phyloP scores from a whole-genome alignment of 495 filamentous ascomycete species.

The Bombardia bombarda region DNA sequence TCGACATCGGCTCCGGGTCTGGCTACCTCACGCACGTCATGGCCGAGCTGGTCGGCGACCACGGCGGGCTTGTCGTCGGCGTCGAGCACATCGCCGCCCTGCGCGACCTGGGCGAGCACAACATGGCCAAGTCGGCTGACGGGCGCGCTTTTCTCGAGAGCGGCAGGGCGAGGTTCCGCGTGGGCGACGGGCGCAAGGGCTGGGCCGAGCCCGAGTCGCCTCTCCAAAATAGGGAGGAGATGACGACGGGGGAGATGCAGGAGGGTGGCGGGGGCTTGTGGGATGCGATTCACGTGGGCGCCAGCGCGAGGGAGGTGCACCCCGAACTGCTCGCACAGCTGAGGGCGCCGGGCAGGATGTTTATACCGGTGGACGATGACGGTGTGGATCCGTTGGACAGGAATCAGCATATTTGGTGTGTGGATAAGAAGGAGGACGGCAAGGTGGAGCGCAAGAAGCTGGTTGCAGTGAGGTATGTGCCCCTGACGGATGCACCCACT shows the following conservation, averaged over 20 bases:
- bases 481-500: conserved; percentile 75
- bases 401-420: conserved; percentile 76
- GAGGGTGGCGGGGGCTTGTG: conserved; percentile 33
- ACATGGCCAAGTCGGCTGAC: conserved; percentile 65
- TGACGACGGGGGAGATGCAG: conserved; percentile 20
- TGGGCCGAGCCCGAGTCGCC: conserved; percentile 44
- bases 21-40: conserved; percentile 90
- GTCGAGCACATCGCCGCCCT: conserved; percentile 83
- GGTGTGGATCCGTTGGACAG: conserved; percentile 21
- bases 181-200: conserved; percentile 75
- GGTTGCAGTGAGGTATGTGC: conserved; percentile 87
- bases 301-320: conserved; percentile 71
- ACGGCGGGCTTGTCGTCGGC: conserved; percentile 60
- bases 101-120: conserved; percentile 60
- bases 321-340: conserved; percentile 68
- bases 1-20: conserved; percentile 85
- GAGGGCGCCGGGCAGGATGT: conserved; percentile 68
- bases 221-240: too few relatives aligned
- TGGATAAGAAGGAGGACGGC: conserved; percentile 81
- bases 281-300: conserved; percentile 96
- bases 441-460: conserved; percentile 63
- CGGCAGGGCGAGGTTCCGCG: conserved; percentile 62
- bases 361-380: conserved; percentile 75
- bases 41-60: conserved; percentile 63
- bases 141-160: conserved; percentile 53